A percentile compares a stretch with the other conserved stretches of the same genome.
These are phyloP conservation scores for Filobasidium floriforme DNA, from an alignment of 768 basidiomycete species.

Conservation along the genomic window DNA sequence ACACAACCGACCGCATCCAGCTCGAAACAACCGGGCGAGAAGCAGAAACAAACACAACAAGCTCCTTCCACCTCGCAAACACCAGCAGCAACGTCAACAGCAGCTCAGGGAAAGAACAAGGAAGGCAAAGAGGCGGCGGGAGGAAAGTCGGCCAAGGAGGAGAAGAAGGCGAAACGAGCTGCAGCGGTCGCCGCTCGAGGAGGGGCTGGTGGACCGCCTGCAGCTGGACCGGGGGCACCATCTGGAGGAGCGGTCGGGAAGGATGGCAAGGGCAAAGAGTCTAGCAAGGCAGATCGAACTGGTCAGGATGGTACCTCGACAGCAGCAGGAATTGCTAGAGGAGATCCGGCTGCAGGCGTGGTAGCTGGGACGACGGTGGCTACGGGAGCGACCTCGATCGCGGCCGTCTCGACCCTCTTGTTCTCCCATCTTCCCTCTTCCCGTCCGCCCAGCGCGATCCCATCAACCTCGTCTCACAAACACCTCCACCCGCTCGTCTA, in stretches of 20 bases:
- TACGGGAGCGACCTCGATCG: background rate
- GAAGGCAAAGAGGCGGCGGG: background rate
- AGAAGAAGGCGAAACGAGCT: constrained; percentile 43
- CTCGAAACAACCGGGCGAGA: too few relatives aligned
- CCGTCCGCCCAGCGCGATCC: constrained; percentile 25
- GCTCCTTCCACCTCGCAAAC: background rate
- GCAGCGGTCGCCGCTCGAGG: constrained; percentile 39
- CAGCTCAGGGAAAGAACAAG: background rate
- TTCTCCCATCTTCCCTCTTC: constrained; percentile 39
- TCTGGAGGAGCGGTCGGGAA: background rate
- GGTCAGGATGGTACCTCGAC: background rate
- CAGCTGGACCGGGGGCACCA: constrained; percentile 1
- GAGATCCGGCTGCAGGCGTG: background rate
- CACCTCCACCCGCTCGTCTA: constrained; percentile 83
- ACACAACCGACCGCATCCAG: too few relatives aligned
- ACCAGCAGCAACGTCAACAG: background rate
- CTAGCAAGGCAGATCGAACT: background rate
- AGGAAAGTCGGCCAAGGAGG: constrained; percentile 34
- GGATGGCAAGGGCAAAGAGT: constrained; percentile 6
- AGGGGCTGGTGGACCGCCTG: constrained; percentile 9
- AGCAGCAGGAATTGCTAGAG: background rate
- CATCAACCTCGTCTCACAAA: constrained; percentile 29
- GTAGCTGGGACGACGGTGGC: background rate
- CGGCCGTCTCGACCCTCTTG: constrained; percentile 21
- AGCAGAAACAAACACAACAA: too few relatives aligned